Conservation (phyloP, 208 protist species). For the Trichomonas vaginalis region DNA sequence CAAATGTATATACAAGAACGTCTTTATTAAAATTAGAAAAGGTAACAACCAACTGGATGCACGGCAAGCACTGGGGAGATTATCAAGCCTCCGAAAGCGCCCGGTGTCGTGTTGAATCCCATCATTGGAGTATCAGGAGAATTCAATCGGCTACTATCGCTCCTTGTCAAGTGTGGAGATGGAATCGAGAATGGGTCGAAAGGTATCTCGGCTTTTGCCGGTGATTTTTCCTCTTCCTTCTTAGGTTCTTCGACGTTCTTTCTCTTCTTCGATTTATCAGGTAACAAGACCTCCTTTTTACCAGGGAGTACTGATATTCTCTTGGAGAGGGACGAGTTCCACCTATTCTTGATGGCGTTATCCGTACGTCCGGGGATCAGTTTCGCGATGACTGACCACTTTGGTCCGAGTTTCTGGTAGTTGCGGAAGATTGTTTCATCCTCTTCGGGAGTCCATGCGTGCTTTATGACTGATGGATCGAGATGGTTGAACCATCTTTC, state of each 20-base stretch:
- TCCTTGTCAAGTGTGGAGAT: not conserved
- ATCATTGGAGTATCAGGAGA: not conserved
- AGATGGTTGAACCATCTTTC: constrained; percentile 1
- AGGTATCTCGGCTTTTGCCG: not conserved
- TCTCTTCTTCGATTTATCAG: not conserved
- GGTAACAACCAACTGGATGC: not conserved
- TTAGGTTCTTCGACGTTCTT: not conserved
- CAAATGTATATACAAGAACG: no score
- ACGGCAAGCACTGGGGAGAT: not conserved
- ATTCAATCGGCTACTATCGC: not conserved
- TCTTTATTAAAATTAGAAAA: no score
- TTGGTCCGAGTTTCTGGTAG: not conserved
- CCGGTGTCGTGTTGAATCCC: not conserved
- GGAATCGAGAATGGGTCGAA: not conserved
- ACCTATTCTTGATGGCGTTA: not conserved
- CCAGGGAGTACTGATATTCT: not conserved
- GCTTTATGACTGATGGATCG: not conserved
- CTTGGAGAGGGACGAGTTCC: not conserved
- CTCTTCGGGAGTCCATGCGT: not conserved
- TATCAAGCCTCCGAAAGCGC: not conserved
- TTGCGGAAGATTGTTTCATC: not conserved
- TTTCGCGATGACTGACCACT: not conserved
- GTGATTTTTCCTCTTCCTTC: not conserved
- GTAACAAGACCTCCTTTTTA: not conserved
- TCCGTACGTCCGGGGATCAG: not conserved